Evolutionary conservation across 2,329 filamentous ascomycete genomes (phyloP).

Genomic region (Ophiostoma perfectum): DNA sequence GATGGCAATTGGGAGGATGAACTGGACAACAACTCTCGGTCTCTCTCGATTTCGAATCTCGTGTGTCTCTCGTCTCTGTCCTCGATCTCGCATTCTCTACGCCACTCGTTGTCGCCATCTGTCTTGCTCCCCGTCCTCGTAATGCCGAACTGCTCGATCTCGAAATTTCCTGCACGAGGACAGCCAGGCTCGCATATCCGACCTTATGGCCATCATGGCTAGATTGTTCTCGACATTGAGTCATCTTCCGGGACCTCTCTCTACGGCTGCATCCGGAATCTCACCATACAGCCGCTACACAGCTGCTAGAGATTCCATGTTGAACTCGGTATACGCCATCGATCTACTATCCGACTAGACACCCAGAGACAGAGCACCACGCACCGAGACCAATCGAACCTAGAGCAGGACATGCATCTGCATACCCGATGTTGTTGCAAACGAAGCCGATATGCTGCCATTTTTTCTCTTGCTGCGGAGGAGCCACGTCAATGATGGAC

Average conservation of each 20-base stretch:
- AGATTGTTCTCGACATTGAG: no score
- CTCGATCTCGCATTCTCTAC: not conserved
- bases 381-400: not conserved
- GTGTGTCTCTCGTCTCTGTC: not conserved
- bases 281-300: no score
- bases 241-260: no score
- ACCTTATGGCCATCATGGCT: no score
- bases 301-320: no score
- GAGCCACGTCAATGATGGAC: not conserved
- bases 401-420: not conserved
- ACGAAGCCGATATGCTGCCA: conserved; percentile 13
- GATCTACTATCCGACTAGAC: not conserved
- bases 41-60: not conserved
- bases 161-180: not conserved
- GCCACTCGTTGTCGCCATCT: not conserved
- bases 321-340: not conserved
- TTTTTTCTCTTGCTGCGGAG: conserved; percentile 28
- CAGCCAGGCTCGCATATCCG: not conserved
- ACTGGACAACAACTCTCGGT: not conserved
- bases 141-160: not conserved
- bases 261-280: no score
- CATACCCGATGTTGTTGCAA: not conserved
- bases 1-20: conserved; percentile 5
- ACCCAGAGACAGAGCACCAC: no score
- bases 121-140: not conserved